A percentile compares a stretch with the other conserved stretches of the same genome.
These are phyloP conservation scores for Clonostachys solani DNA, from an alignment of 2,329 filamentous ascomycete genomes.

Conservation along the genomic window DNA sequence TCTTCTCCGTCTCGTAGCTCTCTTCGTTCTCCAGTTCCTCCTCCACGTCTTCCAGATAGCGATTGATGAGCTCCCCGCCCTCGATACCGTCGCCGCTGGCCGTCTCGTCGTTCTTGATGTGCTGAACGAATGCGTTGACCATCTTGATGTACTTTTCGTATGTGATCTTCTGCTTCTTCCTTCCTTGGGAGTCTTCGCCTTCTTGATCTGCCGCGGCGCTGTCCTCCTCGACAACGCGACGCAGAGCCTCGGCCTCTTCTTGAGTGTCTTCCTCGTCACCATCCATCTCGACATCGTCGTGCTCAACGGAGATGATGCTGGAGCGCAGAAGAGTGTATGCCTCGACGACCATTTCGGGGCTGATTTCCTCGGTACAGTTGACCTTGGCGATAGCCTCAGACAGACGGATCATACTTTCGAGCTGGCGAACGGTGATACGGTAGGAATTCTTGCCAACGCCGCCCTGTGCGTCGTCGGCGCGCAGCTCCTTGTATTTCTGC, in stretches of 20 bases:
- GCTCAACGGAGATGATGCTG: conserved; percentile 96
- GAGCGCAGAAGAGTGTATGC: conserved; percentile 88
- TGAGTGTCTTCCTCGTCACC: conserved; percentile 56
- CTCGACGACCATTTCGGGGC: conserved; percentile 80
- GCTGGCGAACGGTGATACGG: conserved; percentile 92
- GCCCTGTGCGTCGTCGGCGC: conserved; percentile 89
- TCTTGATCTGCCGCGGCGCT: conserved; percentile 19
- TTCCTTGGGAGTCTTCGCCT: conserved; percentile 29
- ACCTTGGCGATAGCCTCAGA: conserved; percentile 98
- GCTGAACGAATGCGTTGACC: conserved; percentile 78
- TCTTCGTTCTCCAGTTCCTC: conserved; percentile 76
- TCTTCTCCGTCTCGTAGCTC: conserved; percentile 71
- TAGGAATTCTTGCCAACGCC: conserved; percentile 94
- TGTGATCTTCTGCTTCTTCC: conserved; percentile 79
- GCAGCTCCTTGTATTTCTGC: conserved; percentile 90
- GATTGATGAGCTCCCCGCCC: conserved; percentile 74
- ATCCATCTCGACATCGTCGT: conserved; percentile 94
- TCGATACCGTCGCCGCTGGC: conserved; percentile 77
- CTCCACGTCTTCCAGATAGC: conserved; percentile 93
- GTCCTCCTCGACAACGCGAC: conserved; percentile 28
- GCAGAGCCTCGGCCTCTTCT: conserved; percentile 40
- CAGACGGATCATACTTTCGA: conserved; percentile 92
- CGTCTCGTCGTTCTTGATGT: conserved; percentile 79
- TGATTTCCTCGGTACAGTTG: conserved; percentile 91
- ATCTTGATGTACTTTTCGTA: conserved; percentile 94